Percentiles rank a stretch among this genome's conserved stretches.
phyloP scores from a whole-genome alignment of 192 early-diverging fungal genomes.

The Phycomyces nitens region DNA sequence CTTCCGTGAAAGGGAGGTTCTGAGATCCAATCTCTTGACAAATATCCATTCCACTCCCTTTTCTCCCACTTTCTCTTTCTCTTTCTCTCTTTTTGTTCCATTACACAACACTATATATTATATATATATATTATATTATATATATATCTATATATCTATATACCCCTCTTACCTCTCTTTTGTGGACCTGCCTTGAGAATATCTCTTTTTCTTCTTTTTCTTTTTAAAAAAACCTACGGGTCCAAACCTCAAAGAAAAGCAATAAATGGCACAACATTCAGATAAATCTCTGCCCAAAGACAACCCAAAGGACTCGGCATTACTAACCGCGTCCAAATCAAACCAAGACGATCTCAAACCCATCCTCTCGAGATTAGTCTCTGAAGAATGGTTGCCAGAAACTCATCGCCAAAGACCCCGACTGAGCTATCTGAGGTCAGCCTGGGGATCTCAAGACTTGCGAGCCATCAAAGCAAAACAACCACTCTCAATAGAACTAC shows the following conservation, averaged over 20 bases:
- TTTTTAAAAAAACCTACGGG: no score
- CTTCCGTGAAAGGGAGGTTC: not conserved
- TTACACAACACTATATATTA: not conserved
- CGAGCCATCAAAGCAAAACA: no score
- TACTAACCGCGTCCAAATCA: no score
- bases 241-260: no score
- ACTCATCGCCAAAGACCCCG: not conserved
- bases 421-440: not conserved
- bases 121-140: not conserved
- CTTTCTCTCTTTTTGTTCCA: slow-evolving; percentile 1
- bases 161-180: no score
- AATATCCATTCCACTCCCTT: not conserved
- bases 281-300: not conserved
- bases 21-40: not conserved
- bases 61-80: not conserved
- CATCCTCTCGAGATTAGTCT: not conserved
- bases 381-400: not conserved
- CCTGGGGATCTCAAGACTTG: not conserved
- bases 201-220: no score
- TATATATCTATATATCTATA: no score
- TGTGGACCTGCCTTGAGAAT: no score
- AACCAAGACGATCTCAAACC: not conserved
- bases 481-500: no score
- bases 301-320: no score
- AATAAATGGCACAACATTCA: slow-evolving; percentile 1